Base-by-base conservation (phyloP, 805 yeast genomes). In the Kazachstania psychrophila region DNA sequence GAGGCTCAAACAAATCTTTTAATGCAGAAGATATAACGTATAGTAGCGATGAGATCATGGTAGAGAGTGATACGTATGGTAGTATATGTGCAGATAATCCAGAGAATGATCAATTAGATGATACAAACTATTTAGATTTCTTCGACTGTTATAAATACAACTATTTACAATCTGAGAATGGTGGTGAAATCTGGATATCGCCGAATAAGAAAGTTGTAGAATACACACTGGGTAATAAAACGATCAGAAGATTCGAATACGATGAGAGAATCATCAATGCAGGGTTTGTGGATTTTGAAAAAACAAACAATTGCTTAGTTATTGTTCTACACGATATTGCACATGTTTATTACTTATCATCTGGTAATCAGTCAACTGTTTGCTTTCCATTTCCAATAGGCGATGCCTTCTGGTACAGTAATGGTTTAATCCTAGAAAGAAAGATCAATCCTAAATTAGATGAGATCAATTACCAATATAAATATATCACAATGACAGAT, bases 331-430 rank as follows among this genome's bases (percentile, higher is more conserved):
- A 58, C 28, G 80, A 77, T 38, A 65, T 73, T 5, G 82, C 82
- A 0, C 66, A 78, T 40, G 67, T 84, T 1, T 84, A 79, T 52
- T 71, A 47, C 26, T 33, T 72, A 38, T 58, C 60, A 5, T 71
- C 72, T 40, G 92, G 92, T 2, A 66, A 72, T 20, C 65, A 72
- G 1, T 73, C 73, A 39, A 66, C 72, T 1, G 70, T 78, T 9
- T 76, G 75, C 45, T 73, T 87, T 43, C 94, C 96, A 0, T 83
- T 86, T 44, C 61, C 63, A 6, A 68, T 83, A 18, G 66, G 63
- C 25, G 65, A 65, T 19, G 88, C 80, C 2, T 70, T 79, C 41
- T 70, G 80, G 9, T 80, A 76, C 48, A 75, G 74, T 17, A 68
- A 72, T 28, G 96, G 96, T 0, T 51, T 85, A 3, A 60, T 87